Evolutionary conservation across 148 eudicot species (phyloP), one percentile per base, ranked within the genome.

Genomic region (Camellia sinensis): DNA sequence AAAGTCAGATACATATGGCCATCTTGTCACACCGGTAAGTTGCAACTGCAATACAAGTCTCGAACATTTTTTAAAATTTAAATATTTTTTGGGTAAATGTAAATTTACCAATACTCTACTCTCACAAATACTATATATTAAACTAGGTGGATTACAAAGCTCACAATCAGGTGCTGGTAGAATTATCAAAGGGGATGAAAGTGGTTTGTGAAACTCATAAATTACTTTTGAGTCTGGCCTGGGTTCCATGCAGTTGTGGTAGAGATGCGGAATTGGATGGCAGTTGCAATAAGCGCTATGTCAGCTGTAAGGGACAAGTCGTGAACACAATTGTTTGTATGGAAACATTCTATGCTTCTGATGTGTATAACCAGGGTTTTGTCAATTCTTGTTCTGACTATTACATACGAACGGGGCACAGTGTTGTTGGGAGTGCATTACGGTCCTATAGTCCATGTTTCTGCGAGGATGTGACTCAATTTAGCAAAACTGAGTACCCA

Each of bases 401-500:
- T 60, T 63, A 57, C 64, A 52, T 82, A 19, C 71, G 44, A 43
- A 64, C 63, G 56, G 81, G 81, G 29, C 70, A 82, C 9, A 78
- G 84, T 1, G 61, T 82, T 18, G 73, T 54, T 45, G 82, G 82
- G 41, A 67, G 71, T 68, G 78, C 82, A 79, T 62, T 74, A 54
- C 6, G 65, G 9, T 80, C 82, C 8, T 75, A n/a, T 41, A 73
- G 22, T 12, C 13, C 74, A 19, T 83, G 80, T 22, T 86, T 80
- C 45, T 83, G 80, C 54, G 6, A 41, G n/a, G 83, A 80, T 44
- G 78, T 86, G 2, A 68, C 75, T 1, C 67, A 52, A 21, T 80
- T 80, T 14, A 37, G 74, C 65, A 76, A 45, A 10, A 62, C 62
- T 12, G 79, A 86, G 22, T 86, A 82, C 76, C 85, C 83, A 4